A percentile compares a stretch with the other conserved stretches of the same genome.
phyloP scores from a whole-genome alignment of 2,329 filamentous ascomycete species.

The Fusarium mundagurra region DNA sequence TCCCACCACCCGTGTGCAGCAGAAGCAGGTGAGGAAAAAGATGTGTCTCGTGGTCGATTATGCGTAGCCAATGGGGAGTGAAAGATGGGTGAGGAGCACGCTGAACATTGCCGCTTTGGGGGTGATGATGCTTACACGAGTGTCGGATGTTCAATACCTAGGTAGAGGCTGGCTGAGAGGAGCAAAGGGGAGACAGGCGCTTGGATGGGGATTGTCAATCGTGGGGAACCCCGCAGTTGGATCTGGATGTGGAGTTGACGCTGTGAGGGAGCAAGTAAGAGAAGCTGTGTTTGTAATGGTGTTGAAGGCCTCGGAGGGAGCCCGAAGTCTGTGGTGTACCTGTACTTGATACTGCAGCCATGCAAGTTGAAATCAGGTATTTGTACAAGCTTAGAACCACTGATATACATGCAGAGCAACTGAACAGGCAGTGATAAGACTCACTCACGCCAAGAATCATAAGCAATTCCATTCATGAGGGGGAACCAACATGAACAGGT shows the following conservation, averaged over 20 bases:
- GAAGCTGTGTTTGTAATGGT: conserved; percentile 23
- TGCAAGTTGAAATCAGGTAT: not conserved
- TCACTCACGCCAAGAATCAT: not conserved
- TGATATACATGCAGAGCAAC: not conserved
- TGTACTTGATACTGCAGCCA: not conserved
- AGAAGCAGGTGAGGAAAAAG: conserved; percentile 5
- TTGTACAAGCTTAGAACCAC: not conserved
- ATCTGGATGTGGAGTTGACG: not conserved
- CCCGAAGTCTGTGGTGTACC: not conserved
- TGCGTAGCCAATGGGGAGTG: conserved; percentile 1
- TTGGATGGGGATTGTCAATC: not conserved
- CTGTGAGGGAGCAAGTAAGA: conserved; percentile 5
- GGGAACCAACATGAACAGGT: not conserved
- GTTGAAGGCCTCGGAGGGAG: not conserved
- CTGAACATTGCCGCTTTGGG: conserved; percentile 25
- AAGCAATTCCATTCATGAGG: not conserved
- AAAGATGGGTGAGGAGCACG: conserved; percentile 21
- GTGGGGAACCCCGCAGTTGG: conserved; percentile 33
- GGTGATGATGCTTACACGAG: not conserved
- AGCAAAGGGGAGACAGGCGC: not conserved
- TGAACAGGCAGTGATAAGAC: not conserved
- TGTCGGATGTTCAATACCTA: not conserved
- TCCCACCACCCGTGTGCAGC: conserved; percentile 11
- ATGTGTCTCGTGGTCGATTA: conserved; percentile 2
- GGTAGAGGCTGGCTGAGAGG: not conserved